phyloP scores from a whole-genome alignment of 116 monocot species.

The Phalaenopsis hybrid region DNA sequence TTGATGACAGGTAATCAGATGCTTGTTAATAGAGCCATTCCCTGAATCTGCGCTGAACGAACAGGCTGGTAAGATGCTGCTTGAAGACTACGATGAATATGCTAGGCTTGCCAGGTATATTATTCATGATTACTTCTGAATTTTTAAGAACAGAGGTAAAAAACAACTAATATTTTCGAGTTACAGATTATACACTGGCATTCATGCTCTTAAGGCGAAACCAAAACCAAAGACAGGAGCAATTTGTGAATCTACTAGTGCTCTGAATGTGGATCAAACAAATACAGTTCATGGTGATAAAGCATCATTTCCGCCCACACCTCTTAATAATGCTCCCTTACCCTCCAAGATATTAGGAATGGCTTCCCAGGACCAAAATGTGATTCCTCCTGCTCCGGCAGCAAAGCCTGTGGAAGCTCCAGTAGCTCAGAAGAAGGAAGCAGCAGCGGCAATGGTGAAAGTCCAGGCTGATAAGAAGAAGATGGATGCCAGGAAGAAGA shows the following conservation, averaged over 20 bases:
- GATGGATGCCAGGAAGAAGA: constrained; percentile 56
- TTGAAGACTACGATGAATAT: constrained; percentile 37
- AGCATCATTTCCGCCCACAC: neutral
- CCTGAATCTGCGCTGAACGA: constrained; percentile 47
- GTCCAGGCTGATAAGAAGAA: constrained; percentile 34
- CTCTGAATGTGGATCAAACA: constrained; percentile 34
- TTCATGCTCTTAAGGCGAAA: constrained; percentile 25
- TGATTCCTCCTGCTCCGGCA: constrained; percentile 1
- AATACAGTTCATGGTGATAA: constrained; percentile 16
- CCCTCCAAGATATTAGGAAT: constrained; percentile 18
- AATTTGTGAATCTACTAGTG: constrained; percentile 39
- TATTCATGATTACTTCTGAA: neutral
- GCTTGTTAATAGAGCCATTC: constrained; percentile 38
- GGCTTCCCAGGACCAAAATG: constrained; percentile 30
- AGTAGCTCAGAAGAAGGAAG: constrained; percentile 23
- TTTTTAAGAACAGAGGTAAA: too few species aligned
- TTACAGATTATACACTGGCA: constrained; percentile 25
- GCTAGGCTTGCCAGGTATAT: constrained; percentile 36
- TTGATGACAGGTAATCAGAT: constrained; percentile 33
- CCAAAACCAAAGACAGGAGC: constrained; percentile 16
- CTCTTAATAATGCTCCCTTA: constrained; percentile 12
- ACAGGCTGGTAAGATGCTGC: constrained; percentile 39
- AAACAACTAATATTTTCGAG: neutral
- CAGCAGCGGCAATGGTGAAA: constrained; percentile 12
- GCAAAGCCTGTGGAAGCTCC: constrained; percentile 12